These are phyloP conservation scores for Stereocaulon alpinum DNA, from an alignment of 495 filamentous ascomycete species.

Conservation along the genomic window DNA sequence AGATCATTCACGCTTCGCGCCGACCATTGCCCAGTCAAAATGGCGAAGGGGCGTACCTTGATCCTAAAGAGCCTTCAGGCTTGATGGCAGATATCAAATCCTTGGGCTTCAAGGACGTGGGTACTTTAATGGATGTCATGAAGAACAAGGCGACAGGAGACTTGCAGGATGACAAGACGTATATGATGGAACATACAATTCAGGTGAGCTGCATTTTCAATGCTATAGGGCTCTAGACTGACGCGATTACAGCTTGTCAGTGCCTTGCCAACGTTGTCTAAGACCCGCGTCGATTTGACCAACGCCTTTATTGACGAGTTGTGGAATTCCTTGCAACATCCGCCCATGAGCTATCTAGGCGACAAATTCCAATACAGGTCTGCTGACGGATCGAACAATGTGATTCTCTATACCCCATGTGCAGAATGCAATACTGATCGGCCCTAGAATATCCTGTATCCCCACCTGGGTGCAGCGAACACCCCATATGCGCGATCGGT, in stretches of 20 bases:
- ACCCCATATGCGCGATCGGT: conserved; percentile 47
- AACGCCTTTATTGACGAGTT: conserved; percentile 60
- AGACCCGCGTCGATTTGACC: conserved; percentile 52
- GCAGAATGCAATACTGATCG: not conserved
- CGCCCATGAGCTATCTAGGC: conserved; percentile 50
- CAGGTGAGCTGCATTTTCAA: conserved; percentile 4
- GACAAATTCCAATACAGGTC: conserved; percentile 56
- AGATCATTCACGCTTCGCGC: conserved; percentile 49
- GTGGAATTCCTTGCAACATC: conserved; percentile 50
- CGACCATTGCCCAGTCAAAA: conserved; percentile 57
- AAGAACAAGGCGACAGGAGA: conserved; percentile 45
- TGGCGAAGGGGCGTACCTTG: conserved; percentile 48
- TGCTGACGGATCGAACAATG: conserved; percentile 61
- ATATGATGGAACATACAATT: conserved; percentile 52
- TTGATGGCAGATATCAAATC: conserved; percentile 53
- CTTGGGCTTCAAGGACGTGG: conserved; percentile 48
- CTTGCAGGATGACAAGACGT: conserved; percentile 56
- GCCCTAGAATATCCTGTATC: conserved; percentile 39
- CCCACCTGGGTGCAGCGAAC: conserved; percentile 45
- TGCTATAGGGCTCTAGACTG: not conserved
- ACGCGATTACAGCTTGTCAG: conserved; percentile 44
- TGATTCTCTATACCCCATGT: not conserved
- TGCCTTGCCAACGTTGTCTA: conserved; percentile 51
- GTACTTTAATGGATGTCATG: conserved; percentile 45
- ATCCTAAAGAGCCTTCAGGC: conserved; percentile 43